Conservation (phyloP, 345 rosid genomes). For the Citrus trifoliata region DNA sequence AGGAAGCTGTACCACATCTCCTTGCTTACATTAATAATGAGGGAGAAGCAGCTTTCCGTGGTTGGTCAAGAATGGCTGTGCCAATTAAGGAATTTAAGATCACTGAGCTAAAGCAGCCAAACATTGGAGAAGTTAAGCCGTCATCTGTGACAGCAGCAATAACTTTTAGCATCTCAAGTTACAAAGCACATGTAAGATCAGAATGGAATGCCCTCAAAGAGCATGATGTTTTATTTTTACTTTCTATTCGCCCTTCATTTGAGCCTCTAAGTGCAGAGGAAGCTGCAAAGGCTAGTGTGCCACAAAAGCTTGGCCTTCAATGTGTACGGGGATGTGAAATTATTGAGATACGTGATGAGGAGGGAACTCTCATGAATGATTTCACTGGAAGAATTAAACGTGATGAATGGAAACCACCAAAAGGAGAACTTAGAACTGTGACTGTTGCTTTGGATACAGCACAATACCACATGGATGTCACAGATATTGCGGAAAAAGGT, state of each 20-base stretch:
- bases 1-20: slow-evolving; percentile 95
- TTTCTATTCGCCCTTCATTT: slow-evolving; percentile 83
- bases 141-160: slow-evolving; percentile 80
- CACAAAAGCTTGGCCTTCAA: slow-evolving; percentile 92
- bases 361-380: slow-evolving; percentile 95
- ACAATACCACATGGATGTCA: slow-evolving; percentile 95
- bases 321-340: slow-evolving; percentile 95
- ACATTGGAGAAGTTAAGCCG: slow-evolving; percentile 98
- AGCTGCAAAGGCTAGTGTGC: slow-evolving; percentile 87
- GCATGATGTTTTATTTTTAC: slow-evolving; percentile 96
- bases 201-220: slow-evolving; percentile 98
- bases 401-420: slow-evolving; percentile 99
- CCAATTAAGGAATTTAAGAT: slow-evolving; percentile 77
- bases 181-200: slow-evolving; percentile 78
- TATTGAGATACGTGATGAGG: slow-evolving; percentile 89
- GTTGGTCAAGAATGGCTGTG: slow-evolving; percentile 99
- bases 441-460: slow-evolving; percentile 95
- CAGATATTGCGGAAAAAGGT: slow-evolving; percentile 89
- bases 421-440: slow-evolving; percentile 92
- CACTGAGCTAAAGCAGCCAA: slow-evolving; percentile 84
- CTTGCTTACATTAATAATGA: slow-evolving; percentile 83
- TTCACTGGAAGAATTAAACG: slow-evolving; percentile 87
- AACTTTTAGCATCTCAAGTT: slow-evolving; percentile 88
- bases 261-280: slow-evolving; percentile 97
- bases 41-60: slow-evolving; percentile 93